Evolutionary conservation across 768 basidiomycete genomes (phyloP).

Genomic region (Suillus subalutaceus): DNA sequence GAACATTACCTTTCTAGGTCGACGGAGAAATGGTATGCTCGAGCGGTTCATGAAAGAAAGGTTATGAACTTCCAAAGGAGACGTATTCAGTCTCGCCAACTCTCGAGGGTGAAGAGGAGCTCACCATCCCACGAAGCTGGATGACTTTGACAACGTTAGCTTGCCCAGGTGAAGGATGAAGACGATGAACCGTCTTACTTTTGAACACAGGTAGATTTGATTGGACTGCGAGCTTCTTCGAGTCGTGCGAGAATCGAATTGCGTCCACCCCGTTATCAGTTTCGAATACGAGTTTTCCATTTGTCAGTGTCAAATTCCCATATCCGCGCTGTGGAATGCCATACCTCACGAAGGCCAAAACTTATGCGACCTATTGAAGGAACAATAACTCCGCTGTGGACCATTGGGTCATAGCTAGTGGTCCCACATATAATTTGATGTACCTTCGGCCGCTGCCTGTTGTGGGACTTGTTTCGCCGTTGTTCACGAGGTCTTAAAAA

Average conservation of each 20-base stretch:
- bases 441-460: neutral
- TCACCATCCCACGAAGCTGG: constrained; percentile 84
- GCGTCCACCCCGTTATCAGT: neutral
- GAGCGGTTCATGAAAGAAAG: constrained; percentile 48
- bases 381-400: neutral
- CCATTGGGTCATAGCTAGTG: neutral
- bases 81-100: constrained; percentile 79
- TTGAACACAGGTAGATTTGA: neutral
- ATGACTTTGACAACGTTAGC: constrained; percentile 79
- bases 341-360: neutral
- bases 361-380: neutral
- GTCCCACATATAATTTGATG: constrained; percentile 8
- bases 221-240: too few species aligned
- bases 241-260: neutral
- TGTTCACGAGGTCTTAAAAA: neutral
- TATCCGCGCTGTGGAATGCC: neutral
- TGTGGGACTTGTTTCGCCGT: neutral
- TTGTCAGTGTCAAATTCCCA: neutral
- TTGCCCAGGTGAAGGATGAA: constrained; percentile 49
- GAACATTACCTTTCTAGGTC: too few species aligned
- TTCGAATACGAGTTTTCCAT: too few species aligned
- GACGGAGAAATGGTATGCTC: too few species aligned
- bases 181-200: constrained; percentile 31
- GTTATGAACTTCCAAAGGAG: constrained; percentile 74
- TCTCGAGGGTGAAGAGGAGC: constrained; percentile 72